A percentile compares a stretch with the other conserved stretches of the same genome.
These are phyloP conservation scores for Nemophila menziesii DNA, from an alignment of 257 asterid species.

Conservation along the genomic window DNA sequence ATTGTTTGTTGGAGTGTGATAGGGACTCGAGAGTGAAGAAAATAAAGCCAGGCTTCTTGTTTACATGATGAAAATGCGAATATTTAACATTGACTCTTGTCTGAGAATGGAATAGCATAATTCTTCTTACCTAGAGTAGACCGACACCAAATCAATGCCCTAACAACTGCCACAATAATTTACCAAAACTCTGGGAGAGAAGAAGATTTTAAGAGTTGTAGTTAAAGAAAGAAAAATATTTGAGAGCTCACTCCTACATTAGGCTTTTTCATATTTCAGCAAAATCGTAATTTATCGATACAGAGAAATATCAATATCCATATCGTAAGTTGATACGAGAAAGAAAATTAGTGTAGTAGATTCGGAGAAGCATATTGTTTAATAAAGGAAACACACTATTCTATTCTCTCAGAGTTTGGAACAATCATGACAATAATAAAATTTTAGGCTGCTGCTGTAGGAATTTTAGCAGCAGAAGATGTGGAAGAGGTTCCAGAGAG, in stretches of 20 bases:
- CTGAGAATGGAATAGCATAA: no score
- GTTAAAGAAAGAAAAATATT: no score
- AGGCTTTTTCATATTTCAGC: not conserved
- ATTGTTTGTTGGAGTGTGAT: no score
- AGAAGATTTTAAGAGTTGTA: no score
- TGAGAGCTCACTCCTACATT: not conserved
- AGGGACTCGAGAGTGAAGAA: no score
- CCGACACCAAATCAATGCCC: not conserved
- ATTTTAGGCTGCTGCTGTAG: not conserved
- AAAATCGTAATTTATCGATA: not conserved
- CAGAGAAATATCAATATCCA: not conserved
- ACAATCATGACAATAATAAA: not conserved
- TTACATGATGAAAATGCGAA: no score
- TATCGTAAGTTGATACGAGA: not conserved
- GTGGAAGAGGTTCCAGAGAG: slow-evolving; percentile 47
- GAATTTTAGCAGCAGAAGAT: slow-evolving; percentile 19
- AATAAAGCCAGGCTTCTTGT: no score
- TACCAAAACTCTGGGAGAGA: not conserved
- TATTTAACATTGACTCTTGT: no score
- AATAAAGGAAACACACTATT: not conserved
- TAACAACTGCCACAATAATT: not conserved
- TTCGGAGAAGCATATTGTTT: not conserved
- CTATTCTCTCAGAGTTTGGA: not conserved
- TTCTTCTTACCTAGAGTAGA: not conserved
- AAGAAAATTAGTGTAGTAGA: slow-evolving; percentile 1